phyloP scores from a whole-genome alignment of 441 rosid genomes.

The Aleurites moluccanus region DNA sequence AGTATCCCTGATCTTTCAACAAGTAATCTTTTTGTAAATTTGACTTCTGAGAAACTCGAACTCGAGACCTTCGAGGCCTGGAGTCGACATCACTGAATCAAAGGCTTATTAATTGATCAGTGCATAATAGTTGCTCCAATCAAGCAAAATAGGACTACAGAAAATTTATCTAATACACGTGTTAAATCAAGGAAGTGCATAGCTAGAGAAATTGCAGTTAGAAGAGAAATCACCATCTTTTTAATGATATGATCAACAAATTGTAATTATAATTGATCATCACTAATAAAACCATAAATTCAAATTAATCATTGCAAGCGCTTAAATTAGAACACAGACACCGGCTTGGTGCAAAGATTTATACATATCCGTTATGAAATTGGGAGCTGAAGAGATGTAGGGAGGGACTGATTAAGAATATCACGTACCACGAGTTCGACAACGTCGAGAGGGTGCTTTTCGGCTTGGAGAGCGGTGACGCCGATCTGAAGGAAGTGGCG shows the following conservation, averaged over 20 bases:
- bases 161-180: background rate
- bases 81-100: no score
- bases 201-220: no score
- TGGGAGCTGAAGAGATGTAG: no score
- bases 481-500: slow-evolving; percentile 84
- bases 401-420: no score
- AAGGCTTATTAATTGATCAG: no score
- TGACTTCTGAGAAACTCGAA: no score
- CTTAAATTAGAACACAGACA: background rate
- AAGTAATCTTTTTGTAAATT: no score
- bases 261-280: background rate
- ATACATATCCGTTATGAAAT: background rate
- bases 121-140: no score
- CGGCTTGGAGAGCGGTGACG: slow-evolving; percentile 68
- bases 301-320: background rate
- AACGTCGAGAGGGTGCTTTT: slow-evolving; percentile 70
- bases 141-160: background rate
- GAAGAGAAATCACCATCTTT: background rate
- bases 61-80: no score
- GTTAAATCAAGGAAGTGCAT: background rate
- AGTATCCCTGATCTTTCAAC: background rate
- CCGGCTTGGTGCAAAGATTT: background rate
- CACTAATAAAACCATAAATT: background rate
- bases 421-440: slow-evolving; percentile 82
- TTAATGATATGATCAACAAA: background rate